Percentiles rank a stretch among this genome's conserved stretches.
These are phyloP conservation scores for Sisymbrium altissimum DNA, from an alignment of 345 rosid species.

Conservation along the genomic window DNA sequence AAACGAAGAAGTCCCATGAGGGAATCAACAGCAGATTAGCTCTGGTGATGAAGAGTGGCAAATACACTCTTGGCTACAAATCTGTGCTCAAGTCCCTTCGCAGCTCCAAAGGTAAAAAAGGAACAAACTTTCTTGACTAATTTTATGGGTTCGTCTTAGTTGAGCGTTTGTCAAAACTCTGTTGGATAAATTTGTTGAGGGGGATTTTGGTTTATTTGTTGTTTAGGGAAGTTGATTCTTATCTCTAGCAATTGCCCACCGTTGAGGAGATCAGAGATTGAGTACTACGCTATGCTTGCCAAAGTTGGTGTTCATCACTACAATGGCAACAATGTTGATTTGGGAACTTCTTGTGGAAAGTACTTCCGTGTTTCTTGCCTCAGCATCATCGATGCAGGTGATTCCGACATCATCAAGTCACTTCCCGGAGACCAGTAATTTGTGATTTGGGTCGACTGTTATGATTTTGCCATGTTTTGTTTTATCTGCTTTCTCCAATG, in stretches of 20 bases:
- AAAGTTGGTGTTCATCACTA: constrained; percentile 36
- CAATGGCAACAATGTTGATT: constrained; percentile 59
- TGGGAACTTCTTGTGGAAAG: constrained; percentile 82
- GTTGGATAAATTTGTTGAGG: not conserved
- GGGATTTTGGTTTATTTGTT: not conserved
- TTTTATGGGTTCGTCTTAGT: not conserved
- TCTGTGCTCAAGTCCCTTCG: constrained; percentile 71
- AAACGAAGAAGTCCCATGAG: constrained; percentile 79
- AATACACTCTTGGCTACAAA: constrained; percentile 68
- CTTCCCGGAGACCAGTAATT: constrained; percentile 41
- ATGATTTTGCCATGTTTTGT: constrained; percentile 14
- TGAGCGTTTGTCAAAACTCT: not conserved
- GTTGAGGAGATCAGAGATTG: constrained; percentile 72
- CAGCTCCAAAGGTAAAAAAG: too few relatives aligned
- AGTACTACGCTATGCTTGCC: constrained; percentile 44
- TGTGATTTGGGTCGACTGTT: not conserved
- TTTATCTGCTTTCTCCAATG: constrained; percentile 7
- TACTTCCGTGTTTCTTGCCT: too few relatives aligned
- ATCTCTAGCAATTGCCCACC: constrained; percentile 78
- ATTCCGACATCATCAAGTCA: constrained; percentile 75
- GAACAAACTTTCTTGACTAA: too few relatives aligned
- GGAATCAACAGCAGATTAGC: constrained; percentile 83
- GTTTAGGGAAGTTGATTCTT: constrained; percentile 51
- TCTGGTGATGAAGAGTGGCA: constrained; percentile 81
- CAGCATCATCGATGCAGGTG: constrained; percentile 68